phyloP scores from a whole-genome alignment of 2,329 filamentous ascomycete genomes.

The Exophiala oligosperma region DNA sequence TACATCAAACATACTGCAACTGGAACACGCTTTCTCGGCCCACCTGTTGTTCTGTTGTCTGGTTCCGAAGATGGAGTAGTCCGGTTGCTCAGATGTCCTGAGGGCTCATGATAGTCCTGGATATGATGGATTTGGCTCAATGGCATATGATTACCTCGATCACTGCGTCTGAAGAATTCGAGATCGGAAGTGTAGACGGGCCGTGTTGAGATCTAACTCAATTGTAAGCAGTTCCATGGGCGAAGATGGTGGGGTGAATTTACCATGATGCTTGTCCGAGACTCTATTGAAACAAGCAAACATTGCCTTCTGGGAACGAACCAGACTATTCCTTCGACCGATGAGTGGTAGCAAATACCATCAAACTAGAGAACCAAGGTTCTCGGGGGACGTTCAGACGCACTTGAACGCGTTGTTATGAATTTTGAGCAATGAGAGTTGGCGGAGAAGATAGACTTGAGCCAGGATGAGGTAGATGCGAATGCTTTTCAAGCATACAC shows the following conservation, averaged over 20 bases:
- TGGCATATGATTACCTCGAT: constrained; percentile 27
- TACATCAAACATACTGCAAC: constrained; percentile 32
- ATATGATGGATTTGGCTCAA: constrained; percentile 20
- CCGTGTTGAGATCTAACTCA: constrained; percentile 22
- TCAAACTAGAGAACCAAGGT: not conserved
- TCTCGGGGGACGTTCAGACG: not conserved
- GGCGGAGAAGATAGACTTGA: constrained; percentile 7
- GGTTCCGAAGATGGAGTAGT: constrained; percentile 27
- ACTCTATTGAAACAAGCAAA: not conserved
- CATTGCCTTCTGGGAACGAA: not conserved
- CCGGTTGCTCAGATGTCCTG: constrained; percentile 20
- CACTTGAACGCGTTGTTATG: not conserved
- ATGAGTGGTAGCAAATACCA: not conserved
- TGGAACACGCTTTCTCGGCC: constrained; percentile 33
- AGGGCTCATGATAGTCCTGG: constrained; percentile 23
- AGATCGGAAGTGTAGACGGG: constrained; percentile 20
- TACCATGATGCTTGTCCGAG: constrained; percentile 19
- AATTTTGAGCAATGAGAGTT: constrained; percentile 12
- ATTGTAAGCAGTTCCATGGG: constrained; percentile 6
- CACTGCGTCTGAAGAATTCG: constrained; percentile 30
- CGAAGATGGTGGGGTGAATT: not conserved
- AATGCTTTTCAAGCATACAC: constrained; percentile 15
- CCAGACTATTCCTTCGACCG: not conserved
- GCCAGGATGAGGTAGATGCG: constrained; percentile 14
- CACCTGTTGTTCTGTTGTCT: constrained; percentile 25